Percentiles rank a stretch among this genome's conserved stretches.
Conservation (phyloP, 768 basidiomycete species). For the Trametes punicea region DNA sequence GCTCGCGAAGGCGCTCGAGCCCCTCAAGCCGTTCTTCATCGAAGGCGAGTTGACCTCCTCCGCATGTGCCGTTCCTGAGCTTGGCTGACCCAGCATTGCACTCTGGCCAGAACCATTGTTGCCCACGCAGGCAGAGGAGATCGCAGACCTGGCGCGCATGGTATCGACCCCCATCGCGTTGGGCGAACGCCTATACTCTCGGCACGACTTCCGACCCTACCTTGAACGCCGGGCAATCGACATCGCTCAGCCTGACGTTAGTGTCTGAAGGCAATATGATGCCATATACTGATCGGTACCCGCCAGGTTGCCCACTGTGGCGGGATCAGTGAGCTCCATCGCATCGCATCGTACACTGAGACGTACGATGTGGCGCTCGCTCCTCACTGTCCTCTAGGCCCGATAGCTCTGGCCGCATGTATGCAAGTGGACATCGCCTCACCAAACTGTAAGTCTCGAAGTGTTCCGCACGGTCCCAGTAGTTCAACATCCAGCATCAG, state of each 20-base stretch:
- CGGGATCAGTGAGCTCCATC: constrained; percentile 55
- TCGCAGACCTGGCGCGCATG: constrained; percentile 51
- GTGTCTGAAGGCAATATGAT: background rate
- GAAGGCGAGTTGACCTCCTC: constrained; percentile 40
- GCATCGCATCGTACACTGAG: constrained; percentile 57
- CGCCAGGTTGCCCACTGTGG: constrained; percentile 60
- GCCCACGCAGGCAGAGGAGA: constrained; percentile 57
- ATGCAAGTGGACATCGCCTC: constrained; percentile 58
- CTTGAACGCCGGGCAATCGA: constrained; percentile 62
- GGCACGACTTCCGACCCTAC: constrained; percentile 62
- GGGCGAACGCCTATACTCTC: constrained; percentile 61
- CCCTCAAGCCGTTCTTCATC: constrained; percentile 59
- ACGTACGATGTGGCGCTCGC: constrained; percentile 71
- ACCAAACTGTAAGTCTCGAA: constrained; percentile 49
- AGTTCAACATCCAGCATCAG: constrained; percentile 26
- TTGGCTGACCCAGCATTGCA: background rate
- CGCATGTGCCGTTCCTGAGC: background rate
- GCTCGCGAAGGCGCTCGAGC: constrained; percentile 58
- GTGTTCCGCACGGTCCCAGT: too few species aligned
- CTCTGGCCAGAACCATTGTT: constrained; percentile 47
- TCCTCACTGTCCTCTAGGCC: constrained; percentile 71
- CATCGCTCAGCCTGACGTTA: constrained; percentile 66
- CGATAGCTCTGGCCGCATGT: constrained; percentile 68
- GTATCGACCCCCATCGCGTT: constrained; percentile 61
- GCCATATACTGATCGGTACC: too few species aligned